Evolutionary conservation across 129 eudicot genomes (phyloP).

Genomic region (Logfia minima): DNA sequence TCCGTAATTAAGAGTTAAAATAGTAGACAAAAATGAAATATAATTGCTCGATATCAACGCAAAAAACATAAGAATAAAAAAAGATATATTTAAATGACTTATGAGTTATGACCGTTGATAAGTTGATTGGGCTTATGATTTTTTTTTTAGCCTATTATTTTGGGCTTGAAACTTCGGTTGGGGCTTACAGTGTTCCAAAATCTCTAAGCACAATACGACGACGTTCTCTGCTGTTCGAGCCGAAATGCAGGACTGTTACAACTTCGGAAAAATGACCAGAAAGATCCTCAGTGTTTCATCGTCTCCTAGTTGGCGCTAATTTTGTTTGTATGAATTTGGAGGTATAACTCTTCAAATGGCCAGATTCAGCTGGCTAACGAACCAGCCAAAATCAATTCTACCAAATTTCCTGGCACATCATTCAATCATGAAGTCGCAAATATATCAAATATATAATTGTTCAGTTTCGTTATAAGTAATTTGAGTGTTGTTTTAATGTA

Average conservation of each 20-base stretch:
- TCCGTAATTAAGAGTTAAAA: too few relatives aligned
- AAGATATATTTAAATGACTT: too few relatives aligned
- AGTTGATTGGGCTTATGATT: too few relatives aligned
- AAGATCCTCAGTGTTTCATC: background rate
- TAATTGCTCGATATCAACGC: too few relatives aligned
- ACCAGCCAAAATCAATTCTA: background rate
- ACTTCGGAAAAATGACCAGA: background rate
- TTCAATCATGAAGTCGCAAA: background rate
- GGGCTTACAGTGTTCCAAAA: too few relatives aligned
- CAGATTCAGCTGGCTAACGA: background rate
- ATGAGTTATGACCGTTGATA: too few relatives aligned
- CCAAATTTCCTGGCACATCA: background rate
- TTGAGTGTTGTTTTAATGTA: slow-evolving; percentile 3
- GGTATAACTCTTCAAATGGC: background rate
- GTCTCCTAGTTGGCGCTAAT: background rate
- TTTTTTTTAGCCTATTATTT: too few relatives aligned
- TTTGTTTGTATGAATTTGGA: background rate
- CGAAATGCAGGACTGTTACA: background rate
- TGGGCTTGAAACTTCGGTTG: too few relatives aligned
- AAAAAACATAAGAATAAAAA: too few relatives aligned
- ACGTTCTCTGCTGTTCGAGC: background rate
- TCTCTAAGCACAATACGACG: too few relatives aligned
- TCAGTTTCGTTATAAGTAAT: background rate
- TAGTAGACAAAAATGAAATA: too few relatives aligned
- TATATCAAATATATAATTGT: background rate